phyloP scores from a whole-genome alignment of 306 rosid genomes.

The Prunus mira region DNA sequence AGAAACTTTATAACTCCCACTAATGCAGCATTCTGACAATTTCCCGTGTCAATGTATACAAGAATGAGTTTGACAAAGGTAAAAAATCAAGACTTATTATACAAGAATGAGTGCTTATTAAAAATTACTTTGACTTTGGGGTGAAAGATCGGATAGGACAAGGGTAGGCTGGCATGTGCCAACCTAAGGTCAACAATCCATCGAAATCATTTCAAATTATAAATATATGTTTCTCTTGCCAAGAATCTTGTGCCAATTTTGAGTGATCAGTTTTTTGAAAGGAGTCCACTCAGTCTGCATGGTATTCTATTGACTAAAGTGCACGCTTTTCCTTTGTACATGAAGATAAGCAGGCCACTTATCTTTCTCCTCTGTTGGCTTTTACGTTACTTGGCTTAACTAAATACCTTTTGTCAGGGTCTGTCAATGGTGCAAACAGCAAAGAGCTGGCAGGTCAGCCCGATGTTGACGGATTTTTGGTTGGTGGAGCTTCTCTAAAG shows the following conservation, averaged over 20 bases:
- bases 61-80: background rate
- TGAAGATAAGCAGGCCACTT: background rate
- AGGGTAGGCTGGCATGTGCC: background rate
- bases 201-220: background rate
- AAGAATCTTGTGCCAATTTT: background rate
- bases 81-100: background rate
- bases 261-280: background rate
- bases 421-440: slow-evolving; percentile 45
- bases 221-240: background rate
- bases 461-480: slow-evolving; percentile 48
- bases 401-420: slow-evolving; percentile 27
- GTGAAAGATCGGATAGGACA: background rate
- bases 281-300: background rate
- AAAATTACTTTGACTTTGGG: background rate
- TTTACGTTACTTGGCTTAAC: background rate
- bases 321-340: background rate
- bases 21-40: background rate
- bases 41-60: background rate
- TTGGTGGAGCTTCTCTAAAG: slow-evolving; percentile 52
- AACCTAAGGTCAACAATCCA: background rate
- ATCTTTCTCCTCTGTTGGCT: background rate
- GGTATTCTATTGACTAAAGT: background rate
- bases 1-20: background rate
- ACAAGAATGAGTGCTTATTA: background rate
- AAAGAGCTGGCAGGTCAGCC: slow-evolving; percentile 42